Conservation (phyloP, 2,329 filamentous ascomycete species). For the Xylaria sp. region DNA sequence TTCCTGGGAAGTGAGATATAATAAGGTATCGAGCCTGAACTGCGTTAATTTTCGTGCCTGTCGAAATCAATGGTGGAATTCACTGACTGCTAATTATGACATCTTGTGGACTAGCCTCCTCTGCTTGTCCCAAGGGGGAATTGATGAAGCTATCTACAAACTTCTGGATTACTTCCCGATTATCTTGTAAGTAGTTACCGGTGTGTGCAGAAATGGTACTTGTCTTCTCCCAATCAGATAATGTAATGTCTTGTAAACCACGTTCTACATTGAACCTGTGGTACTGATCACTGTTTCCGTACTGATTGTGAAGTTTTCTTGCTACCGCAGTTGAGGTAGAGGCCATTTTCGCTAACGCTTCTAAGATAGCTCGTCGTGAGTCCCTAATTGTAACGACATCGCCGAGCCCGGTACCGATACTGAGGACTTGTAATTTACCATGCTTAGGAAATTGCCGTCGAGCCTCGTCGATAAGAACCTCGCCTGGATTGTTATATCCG, state of each 20-base stretch:
- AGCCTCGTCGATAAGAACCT: slow-evolving; percentile 47
- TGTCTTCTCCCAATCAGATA: slow-evolving; percentile 45
- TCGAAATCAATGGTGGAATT: neutral
- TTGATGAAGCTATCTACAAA: slow-evolving; percentile 18
- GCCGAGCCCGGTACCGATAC: slow-evolving; percentile 46
- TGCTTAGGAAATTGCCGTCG: slow-evolving; percentile 39
- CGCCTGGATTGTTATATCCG: slow-evolving; percentile 50
- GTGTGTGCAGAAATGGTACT: slow-evolving; percentile 32
- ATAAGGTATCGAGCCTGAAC: neutral
- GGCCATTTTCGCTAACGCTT: slow-evolving; percentile 38
- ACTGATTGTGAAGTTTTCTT: slow-evolving; percentile 31
- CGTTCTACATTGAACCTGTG: slow-evolving; percentile 46
- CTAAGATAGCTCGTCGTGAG: slow-evolving; percentile 34
- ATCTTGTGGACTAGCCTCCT: neutral
- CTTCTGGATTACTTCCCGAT: neutral
- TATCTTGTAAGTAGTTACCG: slow-evolving; percentile 21
- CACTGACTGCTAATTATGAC: slow-evolving; percentile 11
- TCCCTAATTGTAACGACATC: slow-evolving; percentile 37
- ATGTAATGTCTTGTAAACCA: slow-evolving; percentile 44
- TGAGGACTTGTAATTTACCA: slow-evolving; percentile 36
- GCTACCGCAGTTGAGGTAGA: slow-evolving; percentile 39
- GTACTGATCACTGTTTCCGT: slow-evolving; percentile 39
- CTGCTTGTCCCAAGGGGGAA: neutral
- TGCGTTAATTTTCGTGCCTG: neutral
- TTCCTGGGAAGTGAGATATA: neutral